These are phyloP conservation scores for Trichoderma gracile DNA, from an alignment of 2,329 filamentous ascomycete genomes.

Conservation along the genomic window DNA sequence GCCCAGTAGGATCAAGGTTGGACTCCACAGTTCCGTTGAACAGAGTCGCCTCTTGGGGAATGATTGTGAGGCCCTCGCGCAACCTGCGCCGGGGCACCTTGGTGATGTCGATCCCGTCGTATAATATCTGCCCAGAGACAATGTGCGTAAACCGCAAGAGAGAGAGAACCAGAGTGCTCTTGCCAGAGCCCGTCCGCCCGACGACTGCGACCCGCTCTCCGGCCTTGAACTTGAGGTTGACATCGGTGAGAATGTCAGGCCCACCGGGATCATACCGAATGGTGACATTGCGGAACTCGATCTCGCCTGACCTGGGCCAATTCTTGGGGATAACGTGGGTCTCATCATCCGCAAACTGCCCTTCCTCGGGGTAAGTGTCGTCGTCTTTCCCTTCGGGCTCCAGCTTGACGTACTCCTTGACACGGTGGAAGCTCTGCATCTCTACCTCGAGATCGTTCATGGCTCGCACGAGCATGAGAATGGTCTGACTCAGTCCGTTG, in stretches of 20 bases:
- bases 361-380: constrained; percentile 42
- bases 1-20: constrained; percentile 65
- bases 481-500: constrained; percentile 54
- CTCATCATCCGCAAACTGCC: constrained; percentile 45
- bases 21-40: constrained; percentile 55
- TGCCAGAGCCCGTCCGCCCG: constrained; percentile 79
- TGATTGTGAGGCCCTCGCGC: constrained; percentile 57
- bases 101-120: constrained; percentile 58
- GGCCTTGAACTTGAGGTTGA: constrained; percentile 56
- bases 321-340: constrained; percentile 42
- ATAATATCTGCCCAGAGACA: constrained; percentile 53
- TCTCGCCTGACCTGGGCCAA: constrained; percentile 50
- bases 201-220: constrained; percentile 78
- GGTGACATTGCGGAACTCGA: constrained; percentile 54
- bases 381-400: constrained; percentile 49
- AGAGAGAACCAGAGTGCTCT: constrained; percentile 68
- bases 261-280: constrained; percentile 50
- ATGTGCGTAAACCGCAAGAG: constrained; percentile 56
- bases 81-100: constrained; percentile 52
- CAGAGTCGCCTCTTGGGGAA: constrained; percentile 60
- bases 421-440: constrained; percentile 55
- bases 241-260: constrained; percentile 51
- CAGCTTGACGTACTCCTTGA: constrained; percentile 51
- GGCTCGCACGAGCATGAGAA: constrained; percentile 52
- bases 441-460: constrained; percentile 61